phyloP scores from a whole-genome alignment of 2,329 filamentous ascomycete species.

The Shiraia bambusicola region DNA sequence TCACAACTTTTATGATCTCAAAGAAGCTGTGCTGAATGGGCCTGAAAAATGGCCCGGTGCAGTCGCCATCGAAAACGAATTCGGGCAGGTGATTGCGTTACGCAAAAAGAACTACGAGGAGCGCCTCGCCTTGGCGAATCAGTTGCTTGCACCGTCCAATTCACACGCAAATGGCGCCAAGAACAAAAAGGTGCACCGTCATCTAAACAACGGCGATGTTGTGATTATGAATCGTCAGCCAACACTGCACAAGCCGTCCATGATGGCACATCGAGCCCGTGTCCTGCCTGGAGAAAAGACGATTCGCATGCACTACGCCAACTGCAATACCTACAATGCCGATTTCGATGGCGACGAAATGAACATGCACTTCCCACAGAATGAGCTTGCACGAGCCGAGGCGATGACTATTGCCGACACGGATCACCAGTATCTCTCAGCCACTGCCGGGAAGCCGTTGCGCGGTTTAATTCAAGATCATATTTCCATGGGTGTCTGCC shows the following conservation, averaged over 20 bases:
- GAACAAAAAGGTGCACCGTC: conserved; percentile 95
- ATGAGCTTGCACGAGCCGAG: conserved; percentile 89
- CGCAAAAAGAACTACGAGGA: conserved; percentile 87
- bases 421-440: conserved; percentile 94
- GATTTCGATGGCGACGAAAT: conserved; percentile 99
- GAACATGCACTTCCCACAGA: conserved; percentile 99
- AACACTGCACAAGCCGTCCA: conserved; percentile 96
- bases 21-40: conserved; percentile 94
- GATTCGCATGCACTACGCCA: conserved; percentile 99
- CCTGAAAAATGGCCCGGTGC: conserved; percentile 93
- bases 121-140: conserved; percentile 84
- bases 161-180: conserved; percentile 71
- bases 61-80: conserved; percentile 91
- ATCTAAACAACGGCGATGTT: conserved; percentile 94
- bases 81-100: conserved; percentile 85
- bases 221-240: conserved; percentile 99
- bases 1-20: conserved; percentile 94
- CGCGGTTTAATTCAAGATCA: conserved; percentile 98
- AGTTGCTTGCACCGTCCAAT: conserved; percentile 82
- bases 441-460: conserved; percentile 88
- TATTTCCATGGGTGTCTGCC: conserved; percentile 87
- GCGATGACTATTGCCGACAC: conserved; percentile 92
- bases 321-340: conserved; percentile 98
- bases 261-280: conserved; percentile 94
- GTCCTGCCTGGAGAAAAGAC: conserved; percentile 94